Conservation (phyloP, 345 rosid genomes). For the Hypericum androsaemum region DNA sequence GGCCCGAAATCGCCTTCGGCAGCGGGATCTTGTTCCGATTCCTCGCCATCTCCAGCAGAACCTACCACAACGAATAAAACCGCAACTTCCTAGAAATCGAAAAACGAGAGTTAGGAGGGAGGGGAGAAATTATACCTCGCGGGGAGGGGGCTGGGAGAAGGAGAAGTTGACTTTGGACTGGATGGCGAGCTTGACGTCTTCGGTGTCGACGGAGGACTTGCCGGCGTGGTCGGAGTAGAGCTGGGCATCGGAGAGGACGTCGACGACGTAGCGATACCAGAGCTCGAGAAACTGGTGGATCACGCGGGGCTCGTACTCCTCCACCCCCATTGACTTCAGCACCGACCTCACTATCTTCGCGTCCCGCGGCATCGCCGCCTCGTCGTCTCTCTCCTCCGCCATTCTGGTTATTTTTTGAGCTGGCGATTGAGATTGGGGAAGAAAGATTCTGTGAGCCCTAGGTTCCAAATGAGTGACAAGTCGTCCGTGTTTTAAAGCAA, state of each 20-base stretch:
- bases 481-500: too few relatives aligned
- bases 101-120: neutral
- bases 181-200: conserved; percentile 83
- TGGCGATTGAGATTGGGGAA: too few relatives aligned
- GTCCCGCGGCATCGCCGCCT: conserved; percentile 61
- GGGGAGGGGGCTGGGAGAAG: conserved; percentile 89
- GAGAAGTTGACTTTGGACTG: conserved; percentile 84
- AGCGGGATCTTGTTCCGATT: conserved; percentile 77
- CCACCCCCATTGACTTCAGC: conserved; percentile 87
- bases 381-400: neutral
- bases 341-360: conserved; percentile 74
- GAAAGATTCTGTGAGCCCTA: too few relatives aligned
- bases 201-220: conserved; percentile 63
- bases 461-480: too few relatives aligned
- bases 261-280: conserved; percentile 86
- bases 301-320: conserved; percentile 84
- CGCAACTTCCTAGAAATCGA: neutral
- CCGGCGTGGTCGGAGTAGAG: conserved; percentile 88
- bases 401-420: too few relatives aligned
- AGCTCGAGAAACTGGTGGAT: conserved; percentile 78
- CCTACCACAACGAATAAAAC: conserved; percentile 23
- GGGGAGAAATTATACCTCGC: conserved; percentile 48
- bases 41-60: conserved; percentile 63
- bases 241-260: conserved; percentile 74
- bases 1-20: conserved; percentile 64